Evolutionary conservation across 2,329 filamentous ascomycete genomes (phyloP).

Genomic region (Sporothrix variecibatus): DNA sequence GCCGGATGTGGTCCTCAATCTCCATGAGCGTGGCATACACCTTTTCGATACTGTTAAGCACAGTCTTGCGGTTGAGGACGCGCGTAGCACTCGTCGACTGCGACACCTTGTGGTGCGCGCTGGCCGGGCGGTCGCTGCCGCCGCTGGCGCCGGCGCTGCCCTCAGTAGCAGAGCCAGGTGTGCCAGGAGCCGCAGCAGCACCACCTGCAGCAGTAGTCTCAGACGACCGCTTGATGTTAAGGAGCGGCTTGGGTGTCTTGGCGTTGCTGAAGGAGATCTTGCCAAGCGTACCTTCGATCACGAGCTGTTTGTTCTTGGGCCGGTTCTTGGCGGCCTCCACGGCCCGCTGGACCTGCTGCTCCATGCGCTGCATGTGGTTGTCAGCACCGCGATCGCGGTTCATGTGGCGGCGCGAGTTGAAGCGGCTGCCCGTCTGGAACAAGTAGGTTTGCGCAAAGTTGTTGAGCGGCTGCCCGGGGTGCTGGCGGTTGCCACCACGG

Average conservation of each 20-base stretch:
- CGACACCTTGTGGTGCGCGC: constrained; percentile 37
- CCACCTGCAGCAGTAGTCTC: not conserved
- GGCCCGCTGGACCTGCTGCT: constrained; percentile 95
- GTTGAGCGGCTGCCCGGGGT: constrained; percentile 88
- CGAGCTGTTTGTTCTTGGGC: constrained; percentile 95
- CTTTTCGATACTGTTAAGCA: constrained; percentile 82
- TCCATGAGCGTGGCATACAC: constrained; percentile 89
- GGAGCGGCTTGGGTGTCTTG: constrained; percentile 90
- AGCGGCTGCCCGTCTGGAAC: constrained; percentile 87
- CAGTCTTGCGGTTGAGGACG: constrained; percentile 77
- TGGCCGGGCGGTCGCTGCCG: constrained; percentile 4
- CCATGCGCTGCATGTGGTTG: constrained; percentile 98
- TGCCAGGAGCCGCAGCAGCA: constrained; percentile 51
- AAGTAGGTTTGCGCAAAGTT: constrained; percentile 98
- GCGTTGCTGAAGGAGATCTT: constrained; percentile 99
- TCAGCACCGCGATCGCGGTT: constrained; percentile 71
- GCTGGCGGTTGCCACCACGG: constrained; percentile 82
- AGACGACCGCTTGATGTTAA: constrained; percentile 80
- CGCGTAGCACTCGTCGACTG: constrained; percentile 29
- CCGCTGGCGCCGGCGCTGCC: constrained; percentile 45
- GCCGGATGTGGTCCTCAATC: constrained; percentile 89
- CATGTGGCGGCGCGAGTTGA: constrained; percentile 72
- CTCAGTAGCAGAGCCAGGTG: constrained; percentile 27
- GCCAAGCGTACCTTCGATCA: constrained; percentile 92
- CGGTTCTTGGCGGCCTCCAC: constrained; percentile 97